Evolutionary conservation across 306 rosid species (phyloP), one percentile per base, ranked within the genome.

Genomic region (Cyclanthera cordifolia): DNA sequence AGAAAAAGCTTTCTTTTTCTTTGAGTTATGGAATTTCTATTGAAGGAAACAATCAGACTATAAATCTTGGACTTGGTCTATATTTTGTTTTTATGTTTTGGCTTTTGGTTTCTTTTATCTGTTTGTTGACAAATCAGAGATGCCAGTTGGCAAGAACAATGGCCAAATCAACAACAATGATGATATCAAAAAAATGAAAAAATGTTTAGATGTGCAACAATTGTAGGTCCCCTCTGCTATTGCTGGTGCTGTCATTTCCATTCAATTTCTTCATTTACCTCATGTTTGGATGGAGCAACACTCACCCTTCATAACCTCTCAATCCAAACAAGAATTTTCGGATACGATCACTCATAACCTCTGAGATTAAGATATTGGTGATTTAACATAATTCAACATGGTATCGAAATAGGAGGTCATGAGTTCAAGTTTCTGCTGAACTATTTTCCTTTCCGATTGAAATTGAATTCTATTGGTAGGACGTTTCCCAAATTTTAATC

Each of bases 71-170:
- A 81, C 84, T 78, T 64, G 60, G 75, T 77, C 51, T 89, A 87
- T 89, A 92, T 79, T 77, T 72, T 69, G 84, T 85, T 84, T n/a
- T 77, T 78, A 78, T 76, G 82, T 78, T 82, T 82, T 84, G 82
- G 85, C 84, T 82, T 74, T 76, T 86, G 80, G 74, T 73, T 73
- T 79, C 74, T 77, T 84, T 78, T 85, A 50, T 50, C 59, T 69
- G 72, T 32, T 69, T 69, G 72, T 69, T 59, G 60, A 46, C 54
- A 81, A 75, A 85, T 86, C 88, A 75, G 84, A 79, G 71, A 65
- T 85, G 97, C 96, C 95, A 89, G 96, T 88, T 89, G 97, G 91
- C 86, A 75, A 49, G 79, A 77, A 68, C 82, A 82, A 43, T 82
- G 71, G 50, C 67, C 66, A 71, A 49, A 56, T 55, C 74, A 76